Conservation (phyloP, 192 early-diverging fungal species). For the Mortierella antarctica region DNA sequence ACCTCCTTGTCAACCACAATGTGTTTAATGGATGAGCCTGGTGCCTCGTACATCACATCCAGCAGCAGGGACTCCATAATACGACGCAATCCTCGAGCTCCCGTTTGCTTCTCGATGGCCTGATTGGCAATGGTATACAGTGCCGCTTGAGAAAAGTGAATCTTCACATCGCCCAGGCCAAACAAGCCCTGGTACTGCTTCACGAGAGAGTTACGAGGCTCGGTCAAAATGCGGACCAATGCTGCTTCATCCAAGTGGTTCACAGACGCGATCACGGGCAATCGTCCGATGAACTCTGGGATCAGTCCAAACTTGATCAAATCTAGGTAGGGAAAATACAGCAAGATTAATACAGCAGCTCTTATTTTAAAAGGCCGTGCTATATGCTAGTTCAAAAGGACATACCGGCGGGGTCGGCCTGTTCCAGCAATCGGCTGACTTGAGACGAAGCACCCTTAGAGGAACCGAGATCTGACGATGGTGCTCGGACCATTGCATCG, state of each 20-base stretch:
- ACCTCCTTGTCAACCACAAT: slow-evolving; percentile 80
- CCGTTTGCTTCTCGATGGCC: slow-evolving; percentile 85
- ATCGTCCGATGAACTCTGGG: slow-evolving; percentile 90
- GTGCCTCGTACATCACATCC: slow-evolving; percentile 85
- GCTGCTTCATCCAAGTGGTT: slow-evolving; percentile 73
- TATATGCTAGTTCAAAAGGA: background rate
- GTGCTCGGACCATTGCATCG: slow-evolving; percentile 66
- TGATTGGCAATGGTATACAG: slow-evolving; percentile 77
- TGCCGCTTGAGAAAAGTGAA: slow-evolving; percentile 78
- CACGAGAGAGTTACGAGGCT: slow-evolving; percentile 85
- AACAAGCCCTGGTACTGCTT: slow-evolving; percentile 86
- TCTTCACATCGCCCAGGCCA: slow-evolving; percentile 68
- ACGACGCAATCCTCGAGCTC: slow-evolving; percentile 87
- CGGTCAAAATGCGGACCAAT: slow-evolving; percentile 77
- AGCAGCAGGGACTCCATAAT: slow-evolving; percentile 87
- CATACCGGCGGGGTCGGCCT: slow-evolving; percentile 47
- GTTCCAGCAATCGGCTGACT: slow-evolving; percentile 35
- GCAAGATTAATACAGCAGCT: background rate
- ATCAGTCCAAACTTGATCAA: slow-evolving; percentile 89
- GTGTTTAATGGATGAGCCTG: slow-evolving; percentile 75
- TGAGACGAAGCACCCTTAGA: slow-evolving; percentile 30
- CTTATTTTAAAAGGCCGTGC: background rate
- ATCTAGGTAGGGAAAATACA: slow-evolving; percentile 53
- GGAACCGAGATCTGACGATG: slow-evolving; percentile 30
- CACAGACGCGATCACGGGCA: slow-evolving; percentile 87